phyloP scores from a whole-genome alignment of 23 red algal species.

The Gracilaria gracilis region DNA sequence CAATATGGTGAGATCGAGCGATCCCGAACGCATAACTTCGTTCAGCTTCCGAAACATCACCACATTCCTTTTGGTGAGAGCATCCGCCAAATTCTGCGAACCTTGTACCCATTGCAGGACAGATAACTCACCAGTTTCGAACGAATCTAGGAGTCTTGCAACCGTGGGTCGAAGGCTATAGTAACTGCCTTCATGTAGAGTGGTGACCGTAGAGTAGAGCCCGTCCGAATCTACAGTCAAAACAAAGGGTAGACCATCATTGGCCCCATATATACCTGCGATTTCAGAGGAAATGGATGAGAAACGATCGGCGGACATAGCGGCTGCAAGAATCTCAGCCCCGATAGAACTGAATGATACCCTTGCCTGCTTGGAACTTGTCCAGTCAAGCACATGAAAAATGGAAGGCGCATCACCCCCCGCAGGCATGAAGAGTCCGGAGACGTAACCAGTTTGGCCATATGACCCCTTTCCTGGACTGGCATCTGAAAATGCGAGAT shows the following conservation, averaged over 20 bases:
- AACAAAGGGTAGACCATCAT: background rate
- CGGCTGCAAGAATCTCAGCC: conserved; percentile 39
- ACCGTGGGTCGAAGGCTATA: conserved; percentile 44
- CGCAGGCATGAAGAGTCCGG: conserved; percentile 15
- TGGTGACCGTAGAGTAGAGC: conserved; percentile 26
- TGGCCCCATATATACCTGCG: background rate
- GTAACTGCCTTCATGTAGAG: conserved; percentile 30
- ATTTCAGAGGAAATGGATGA: background rate
- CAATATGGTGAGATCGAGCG: background rate
- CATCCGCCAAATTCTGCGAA: conserved; percentile 16
- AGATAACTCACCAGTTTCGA: conserved; percentile 18
- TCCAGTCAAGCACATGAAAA: conserved; percentile 18
- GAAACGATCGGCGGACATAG: background rate
- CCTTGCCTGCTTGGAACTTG: conserved; percentile 26
- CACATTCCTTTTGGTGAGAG: background rate
- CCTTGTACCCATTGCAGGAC: conserved; percentile 27
- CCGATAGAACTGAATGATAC: conserved; percentile 33
- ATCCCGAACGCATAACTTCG: background rate
- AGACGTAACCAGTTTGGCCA: conserved; percentile 29
- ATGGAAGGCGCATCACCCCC: conserved; percentile 11
- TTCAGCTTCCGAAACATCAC: background rate
- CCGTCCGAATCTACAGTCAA: conserved; percentile 49
- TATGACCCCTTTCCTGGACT: conserved; percentile 13
- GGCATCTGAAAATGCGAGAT: conserved; percentile 19
- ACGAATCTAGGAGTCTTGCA: conserved; percentile 31